Evolutionary conservation across 192 early-diverging fungal genomes (phyloP).

Genomic region (Rhizoclosmatium globosum): DNA sequence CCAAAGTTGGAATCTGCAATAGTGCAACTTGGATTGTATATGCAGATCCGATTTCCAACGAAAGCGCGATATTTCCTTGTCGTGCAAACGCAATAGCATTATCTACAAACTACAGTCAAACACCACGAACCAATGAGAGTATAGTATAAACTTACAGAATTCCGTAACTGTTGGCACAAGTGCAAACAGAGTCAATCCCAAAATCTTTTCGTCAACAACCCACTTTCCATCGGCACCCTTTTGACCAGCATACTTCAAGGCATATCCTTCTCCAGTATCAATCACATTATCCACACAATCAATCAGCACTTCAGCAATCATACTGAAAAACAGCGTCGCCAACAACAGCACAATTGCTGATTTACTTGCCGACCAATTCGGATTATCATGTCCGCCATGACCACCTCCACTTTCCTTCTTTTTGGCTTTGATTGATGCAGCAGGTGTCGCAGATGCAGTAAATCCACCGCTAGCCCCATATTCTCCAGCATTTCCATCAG

Average conservation of each 20-base stretch:
- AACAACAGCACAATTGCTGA: conserved; percentile 78
- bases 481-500: not conserved
- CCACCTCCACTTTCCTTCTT: conserved; percentile 62
- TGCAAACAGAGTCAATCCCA: conserved; percentile 94
- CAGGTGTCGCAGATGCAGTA: not conserved
- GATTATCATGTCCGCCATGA: conserved; percentile 85
- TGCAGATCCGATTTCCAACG: conserved; percentile 95
- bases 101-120: conserved; percentile 37
- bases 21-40: conserved; percentile 95
- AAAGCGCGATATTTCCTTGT: conserved; percentile 77
- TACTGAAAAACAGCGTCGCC: conserved; percentile 84
- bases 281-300: conserved; percentile 84
- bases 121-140: not conserved
- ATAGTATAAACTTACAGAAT: conserved; percentile 64
- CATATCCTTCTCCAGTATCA: conserved; percentile 46
- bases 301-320: conserved; percentile 95
- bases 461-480: not conserved
- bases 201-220: conserved; percentile 82
- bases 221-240: conserved; percentile 19
- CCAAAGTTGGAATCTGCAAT: conserved; percentile 94
- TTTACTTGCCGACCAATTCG: conserved; percentile 89
- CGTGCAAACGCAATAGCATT: conserved; percentile 94
- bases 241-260: not conserved
- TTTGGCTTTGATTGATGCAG: conserved; percentile 22
- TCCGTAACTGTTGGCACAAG: conserved; percentile 96